Base-by-base conservation (phyloP, 805 yeast species). In the Ascoidea rubescens region DNA sequence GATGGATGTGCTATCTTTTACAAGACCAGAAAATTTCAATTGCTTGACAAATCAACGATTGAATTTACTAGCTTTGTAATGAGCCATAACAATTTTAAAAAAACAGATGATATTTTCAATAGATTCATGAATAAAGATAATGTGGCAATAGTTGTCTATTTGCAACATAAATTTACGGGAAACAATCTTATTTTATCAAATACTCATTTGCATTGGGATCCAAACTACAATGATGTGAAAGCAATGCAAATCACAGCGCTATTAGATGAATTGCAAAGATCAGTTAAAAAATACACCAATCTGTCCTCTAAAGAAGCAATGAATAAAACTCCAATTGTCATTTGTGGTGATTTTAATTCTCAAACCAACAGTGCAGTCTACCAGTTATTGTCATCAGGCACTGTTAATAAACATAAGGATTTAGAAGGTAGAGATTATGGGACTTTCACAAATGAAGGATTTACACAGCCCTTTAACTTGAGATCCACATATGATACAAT, bases 191-290 rank as follows among this genome's bases (percentile, higher is more conserved):
- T 87, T 58, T 72, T 88, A 44, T 89, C 86, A 4, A 91, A 89
- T 61, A 91, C 98, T 0, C 99, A 93, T 73, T 78, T 93, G 65
- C 97, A 91, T 66, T 93, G 99, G 98, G 97, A 93, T 71, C 99
- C 99, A 4, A 87, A 86, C 50, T 87, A 82, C 63, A 87, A 87
- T 64, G 99, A 93, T 68, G 99, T 93, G 53, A 93, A 93, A 67
- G 80, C 97, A 2, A 84, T 93, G 69, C 99, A 93, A 71, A 93
- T 87, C 52, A 97, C 96, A 47, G 84, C 93, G 32, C 71, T 93
- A 57, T 69, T 93, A 60, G 97, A 91, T 60, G 96, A 93, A 67
- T 68, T 95, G 62, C 93, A 87, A 63, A 69, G 70, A 5, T 66
- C 87, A 49, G 68, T 81, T 47, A 79, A 78, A 61, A 75, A 72